A percentile compares a stretch with the other conserved stretches of the same genome.
Conservation (phyloP, 768 basidiomycete species). For the Antrodiella citrinella region DNA sequence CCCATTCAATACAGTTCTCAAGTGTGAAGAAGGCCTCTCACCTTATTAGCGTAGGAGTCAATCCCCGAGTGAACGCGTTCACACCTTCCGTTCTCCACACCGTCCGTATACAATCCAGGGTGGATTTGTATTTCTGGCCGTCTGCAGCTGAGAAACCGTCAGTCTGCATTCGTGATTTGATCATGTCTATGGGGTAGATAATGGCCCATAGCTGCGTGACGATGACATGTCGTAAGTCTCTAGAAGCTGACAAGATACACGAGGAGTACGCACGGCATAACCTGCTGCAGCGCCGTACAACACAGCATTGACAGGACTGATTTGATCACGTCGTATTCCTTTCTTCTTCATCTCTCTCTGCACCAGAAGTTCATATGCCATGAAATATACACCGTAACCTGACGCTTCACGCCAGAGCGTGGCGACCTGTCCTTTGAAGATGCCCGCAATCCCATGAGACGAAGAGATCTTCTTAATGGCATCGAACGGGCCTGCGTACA, state of each 20-base stretch:
- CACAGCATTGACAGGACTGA: conserved; percentile 69
- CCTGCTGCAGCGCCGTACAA: conserved; percentile 90
- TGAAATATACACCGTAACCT: conserved; percentile 85
- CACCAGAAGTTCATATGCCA: conserved; percentile 87
- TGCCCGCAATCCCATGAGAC: conserved; percentile 68
- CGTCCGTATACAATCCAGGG: conserved; percentile 74
- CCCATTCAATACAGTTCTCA: background rate
- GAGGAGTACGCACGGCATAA: conserved; percentile 58
- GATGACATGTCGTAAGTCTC: background rate
- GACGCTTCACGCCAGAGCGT: conserved; percentile 79
- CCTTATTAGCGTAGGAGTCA: conserved; percentile 89
- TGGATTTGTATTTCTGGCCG: conserved; percentile 76
- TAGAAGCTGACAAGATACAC: conserved; percentile 4
- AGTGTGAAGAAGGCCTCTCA: conserved; percentile 18
- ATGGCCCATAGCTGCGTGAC: conserved; percentile 69
- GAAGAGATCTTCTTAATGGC: conserved; percentile 80
- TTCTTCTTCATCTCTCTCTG: conserved; percentile 76
- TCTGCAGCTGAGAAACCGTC: conserved; percentile 74
- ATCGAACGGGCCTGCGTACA: conserved; percentile 80
- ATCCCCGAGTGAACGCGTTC: conserved; percentile 83
- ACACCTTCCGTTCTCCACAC: conserved; percentile 82
- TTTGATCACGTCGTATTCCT: conserved; percentile 65
- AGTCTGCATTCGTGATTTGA: conserved; percentile 95
- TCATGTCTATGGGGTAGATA: conserved; percentile 94
- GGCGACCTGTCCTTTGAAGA: conserved; percentile 90